Conservation (phyloP, 352 stramenopile species). For the Phytophthora quininea region DNA sequence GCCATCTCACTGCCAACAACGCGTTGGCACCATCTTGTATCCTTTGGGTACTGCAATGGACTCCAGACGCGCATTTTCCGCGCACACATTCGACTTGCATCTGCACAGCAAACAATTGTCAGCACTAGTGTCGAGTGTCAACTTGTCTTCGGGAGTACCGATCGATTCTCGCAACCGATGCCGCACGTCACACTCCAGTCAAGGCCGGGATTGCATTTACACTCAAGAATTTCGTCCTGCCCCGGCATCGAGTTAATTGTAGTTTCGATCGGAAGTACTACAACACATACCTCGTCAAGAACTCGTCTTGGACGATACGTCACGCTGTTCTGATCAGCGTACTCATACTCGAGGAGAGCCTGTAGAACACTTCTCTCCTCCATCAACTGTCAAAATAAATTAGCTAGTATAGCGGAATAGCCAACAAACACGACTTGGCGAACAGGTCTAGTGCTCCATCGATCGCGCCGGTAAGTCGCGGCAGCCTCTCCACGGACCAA, state of each 20-base stretch:
- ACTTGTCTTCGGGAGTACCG: too few relatives aligned
- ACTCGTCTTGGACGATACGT: not conserved
- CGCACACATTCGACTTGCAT: too few relatives aligned
- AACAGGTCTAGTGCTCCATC: constrained; percentile 4
- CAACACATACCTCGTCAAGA: constrained; percentile 7
- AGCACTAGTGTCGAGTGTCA: too few relatives aligned
- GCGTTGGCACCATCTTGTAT: too few relatives aligned
- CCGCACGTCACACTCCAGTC: constrained; percentile 3
- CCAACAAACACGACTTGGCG: not conserved
- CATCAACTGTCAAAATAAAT: not conserved
- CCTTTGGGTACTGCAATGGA: too few relatives aligned
- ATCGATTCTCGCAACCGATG: constrained; percentile 11
- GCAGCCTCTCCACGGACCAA: constrained; percentile 1
- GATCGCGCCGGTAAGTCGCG: not conserved
- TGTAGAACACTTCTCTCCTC: constrained; percentile 4
- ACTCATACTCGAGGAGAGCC: constrained; percentile 7
- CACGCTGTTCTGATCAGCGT: constrained; percentile 3
- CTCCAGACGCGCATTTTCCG: too few relatives aligned
- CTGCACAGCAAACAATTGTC: too few relatives aligned
- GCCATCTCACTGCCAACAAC: too few relatives aligned
- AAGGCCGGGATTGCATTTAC: constrained; percentile 3
- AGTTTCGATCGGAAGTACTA: not conserved
- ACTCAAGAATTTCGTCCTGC: constrained; percentile 11
- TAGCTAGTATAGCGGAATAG: not conserved
- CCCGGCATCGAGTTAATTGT: not conserved